A percentile compares a stretch with the other conserved stretches of the same genome.
phyloP scores from a whole-genome alignment of 1,139 yeast species.

The Zygosaccharomyces sapae region DNA sequence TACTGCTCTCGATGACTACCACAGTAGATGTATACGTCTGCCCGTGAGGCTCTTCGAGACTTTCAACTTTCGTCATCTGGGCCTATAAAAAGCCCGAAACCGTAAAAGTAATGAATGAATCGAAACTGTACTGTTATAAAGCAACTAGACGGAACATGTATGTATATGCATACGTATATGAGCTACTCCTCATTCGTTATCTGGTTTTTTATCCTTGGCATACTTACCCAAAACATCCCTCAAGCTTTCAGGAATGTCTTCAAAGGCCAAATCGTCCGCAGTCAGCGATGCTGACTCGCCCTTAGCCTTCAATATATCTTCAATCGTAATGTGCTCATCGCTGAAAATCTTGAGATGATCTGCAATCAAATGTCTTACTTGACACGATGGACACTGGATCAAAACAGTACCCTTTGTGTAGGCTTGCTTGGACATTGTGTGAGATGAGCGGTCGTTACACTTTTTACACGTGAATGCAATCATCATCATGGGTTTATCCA shows the following conservation, averaged over 20 bases:
- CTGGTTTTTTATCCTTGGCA: slow-evolving; percentile 48
- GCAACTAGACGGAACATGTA: too few species aligned
- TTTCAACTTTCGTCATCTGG: too few species aligned
- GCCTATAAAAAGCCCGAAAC: too few species aligned
- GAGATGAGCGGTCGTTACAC: slow-evolving; percentile 80
- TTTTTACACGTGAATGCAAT: slow-evolving; percentile 90
- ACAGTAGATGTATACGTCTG: too few species aligned
- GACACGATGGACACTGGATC: slow-evolving; percentile 89
- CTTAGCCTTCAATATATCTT: slow-evolving; percentile 70
- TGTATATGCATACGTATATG: too few species aligned
- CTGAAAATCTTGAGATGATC: slow-evolving; percentile 84
- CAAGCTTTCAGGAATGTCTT: slow-evolving; percentile 68
- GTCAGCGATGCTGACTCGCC: slow-evolving; percentile 69
- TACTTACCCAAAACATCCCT: slow-evolving; percentile 53
- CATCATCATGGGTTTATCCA: slow-evolving; percentile 72
- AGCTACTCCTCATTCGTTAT: too few species aligned
- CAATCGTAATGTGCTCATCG: slow-evolving; percentile 64
- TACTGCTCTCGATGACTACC: too few species aligned
- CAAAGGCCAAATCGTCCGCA: slow-evolving; percentile 62
- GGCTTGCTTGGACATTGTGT: slow-evolving; percentile 85
- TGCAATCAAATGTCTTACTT: slow-evolving; percentile 83
- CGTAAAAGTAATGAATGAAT: too few species aligned
- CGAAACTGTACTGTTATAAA: too few species aligned
- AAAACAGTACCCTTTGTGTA: slow-evolving; percentile 82
- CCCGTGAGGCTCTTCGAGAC: too few species aligned